These are phyloP conservation scores for Escallonia rubra DNA, from an alignment of 129 eudicot species.

Conservation along the genomic window DNA sequence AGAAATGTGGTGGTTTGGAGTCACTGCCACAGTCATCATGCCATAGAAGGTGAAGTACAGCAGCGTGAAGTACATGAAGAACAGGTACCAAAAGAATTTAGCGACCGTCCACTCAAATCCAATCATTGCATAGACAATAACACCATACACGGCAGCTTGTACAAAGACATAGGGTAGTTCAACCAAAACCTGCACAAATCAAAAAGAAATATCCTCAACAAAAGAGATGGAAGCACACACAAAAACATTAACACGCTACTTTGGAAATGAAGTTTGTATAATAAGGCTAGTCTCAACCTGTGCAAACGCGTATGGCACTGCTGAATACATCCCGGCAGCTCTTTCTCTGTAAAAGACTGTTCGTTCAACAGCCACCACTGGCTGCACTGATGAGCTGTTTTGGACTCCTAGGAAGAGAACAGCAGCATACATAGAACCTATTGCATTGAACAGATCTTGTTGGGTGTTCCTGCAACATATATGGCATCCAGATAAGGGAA, in stretches of 20 bases:
- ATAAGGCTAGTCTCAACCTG: slow-evolving; percentile 32
- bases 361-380: slow-evolving; percentile 71
- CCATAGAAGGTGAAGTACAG: slow-evolving; percentile 75
- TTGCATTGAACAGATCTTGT: slow-evolving; percentile 55
- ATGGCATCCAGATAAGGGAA: not conserved
- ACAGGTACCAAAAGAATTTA: slow-evolving; percentile 71
- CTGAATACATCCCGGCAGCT: slow-evolving; percentile 92
- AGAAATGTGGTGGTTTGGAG: slow-evolving; percentile 66
- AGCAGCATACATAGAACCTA: slow-evolving; percentile 76
- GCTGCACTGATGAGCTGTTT: slow-evolving; percentile 67
- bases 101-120: slow-evolving; percentile 68
- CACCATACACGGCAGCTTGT: slow-evolving; percentile 46
- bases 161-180: slow-evolving; percentile 62
- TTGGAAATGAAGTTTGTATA: not conserved
- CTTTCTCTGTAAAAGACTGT: slow-evolving; percentile 83
- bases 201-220: not conserved
- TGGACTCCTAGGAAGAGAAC: slow-evolving; percentile 62
- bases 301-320: slow-evolving; percentile 81
- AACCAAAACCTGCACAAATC: slow-evolving; percentile 44
- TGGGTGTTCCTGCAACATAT: slow-evolving; percentile 30
- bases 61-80: slow-evolving; percentile 48
- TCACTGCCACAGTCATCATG: slow-evolving; percentile 69
- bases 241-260: not conserved
- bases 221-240: not conserved
- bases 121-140: slow-evolving; percentile 61